phyloP scores from a whole-genome alignment of 2,329 filamentous ascomycete species.

The Colletotrichum tanaceti region DNA sequence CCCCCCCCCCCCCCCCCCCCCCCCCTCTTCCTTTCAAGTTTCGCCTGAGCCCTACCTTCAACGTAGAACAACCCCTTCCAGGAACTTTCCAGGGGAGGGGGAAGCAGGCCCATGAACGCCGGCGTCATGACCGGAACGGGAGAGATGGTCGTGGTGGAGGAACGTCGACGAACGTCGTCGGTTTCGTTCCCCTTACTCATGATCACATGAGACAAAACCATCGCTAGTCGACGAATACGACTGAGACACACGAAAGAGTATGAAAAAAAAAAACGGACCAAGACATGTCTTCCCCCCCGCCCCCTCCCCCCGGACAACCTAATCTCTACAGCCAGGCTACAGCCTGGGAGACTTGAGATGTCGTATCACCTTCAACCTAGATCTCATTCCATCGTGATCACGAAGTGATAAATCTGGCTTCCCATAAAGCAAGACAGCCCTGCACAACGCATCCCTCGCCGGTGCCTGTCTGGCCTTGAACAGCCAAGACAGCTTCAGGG shows the following conservation, averaged over 20 bases:
- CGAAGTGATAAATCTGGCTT: conserved; percentile 37
- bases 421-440: not conserved
- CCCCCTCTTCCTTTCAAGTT: no score
- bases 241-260: conserved; percentile 17
- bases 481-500: not conserved
- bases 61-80: not conserved
- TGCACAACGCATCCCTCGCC: not conserved
- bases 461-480: not conserved
- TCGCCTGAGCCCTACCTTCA: conserved; percentile 21
- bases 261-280: not conserved
- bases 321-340: conserved; percentile 12
- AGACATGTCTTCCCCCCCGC: not conserved
- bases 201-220: conserved; percentile 8
- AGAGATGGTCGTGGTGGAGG: not conserved
- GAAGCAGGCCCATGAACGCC: conserved; percentile 9
- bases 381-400: conserved; percentile 27
- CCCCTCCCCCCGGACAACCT: conserved; percentile 11
- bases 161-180: conserved; percentile 2
- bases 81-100: conserved; percentile 6
- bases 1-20: no score
- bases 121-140: conserved; percentile 3
- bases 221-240: conserved; percentile 13
- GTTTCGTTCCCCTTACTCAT: conserved; percentile 11
- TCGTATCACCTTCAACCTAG: conserved; percentile 12
- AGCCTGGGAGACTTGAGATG: not conserved